Base-by-base conservation (phyloP, 1,139 yeast genomes). In the Hansenula sp. region DNA sequence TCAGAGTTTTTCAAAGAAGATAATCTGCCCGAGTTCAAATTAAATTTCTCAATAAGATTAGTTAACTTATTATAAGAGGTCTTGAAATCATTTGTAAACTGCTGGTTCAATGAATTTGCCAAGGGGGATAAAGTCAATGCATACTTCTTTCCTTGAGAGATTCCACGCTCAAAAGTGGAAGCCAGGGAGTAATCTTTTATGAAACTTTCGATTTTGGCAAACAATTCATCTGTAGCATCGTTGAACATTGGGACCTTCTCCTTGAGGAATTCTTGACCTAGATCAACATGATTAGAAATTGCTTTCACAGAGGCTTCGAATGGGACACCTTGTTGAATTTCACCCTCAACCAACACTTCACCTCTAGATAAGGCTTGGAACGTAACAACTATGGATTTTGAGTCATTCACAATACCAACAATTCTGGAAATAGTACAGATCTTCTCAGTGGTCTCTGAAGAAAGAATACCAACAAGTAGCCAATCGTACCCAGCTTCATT, bases 361-460 rank as follows among this genome's bases (percentile, higher is more conserved):
- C 77, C 84, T 48, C 87, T 66, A 1, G 71, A 59, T n/a, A 79
- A 51, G 0, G 84, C 83, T 52, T 76, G 80, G 42, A 81, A 67
- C 0, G 82, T 72, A 36, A 81, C 52, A 21, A 71, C 68, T 38
- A 79, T 63, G 38, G 65, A 67, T 44, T 70, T 69, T 28, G 72
- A 66, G 46, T 72, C 78, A 45, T 72, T 78, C 28, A 68, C 62
- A 12, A 79, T 61, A 1, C 78, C 81, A 15, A 73, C 70, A 12
- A 81, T 68, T 46, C 76, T 65, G 12, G 75, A 74, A 3, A 80
- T 58, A 0, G 84, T 78, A 10, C 70, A 73, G 2, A 66, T 66
- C 12, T 63, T 56, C 24, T 44, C 44, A n/a, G 53, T 58, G 9
- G 48, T 50, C 18, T 55, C 51, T 28, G 58, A 55, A 10, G 49